Evolutionary conservation across 2,329 filamentous ascomycete species (phyloP).

Genomic region (Fusarium caatingaense): DNA sequence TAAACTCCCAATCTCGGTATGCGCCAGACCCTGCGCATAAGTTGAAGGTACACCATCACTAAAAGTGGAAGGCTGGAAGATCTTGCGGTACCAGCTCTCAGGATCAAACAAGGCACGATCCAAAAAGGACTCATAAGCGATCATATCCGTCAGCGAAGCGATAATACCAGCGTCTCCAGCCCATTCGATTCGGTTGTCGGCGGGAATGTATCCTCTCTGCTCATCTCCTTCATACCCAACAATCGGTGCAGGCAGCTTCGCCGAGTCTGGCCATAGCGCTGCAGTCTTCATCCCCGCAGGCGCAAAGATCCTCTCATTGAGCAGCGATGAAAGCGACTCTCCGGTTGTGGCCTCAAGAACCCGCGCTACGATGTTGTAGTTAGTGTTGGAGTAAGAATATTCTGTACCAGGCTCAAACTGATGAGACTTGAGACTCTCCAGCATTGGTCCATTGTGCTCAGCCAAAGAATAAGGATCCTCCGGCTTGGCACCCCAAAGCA

Average conservation of each 20-base stretch:
- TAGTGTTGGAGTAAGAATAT: conserved; percentile 35
- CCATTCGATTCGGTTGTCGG: conserved; percentile 30
- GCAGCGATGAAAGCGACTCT: conserved; percentile 17
- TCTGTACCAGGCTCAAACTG: conserved; percentile 29
- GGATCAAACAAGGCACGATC: conserved; percentile 23
- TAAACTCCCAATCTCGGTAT: conserved; percentile 18
- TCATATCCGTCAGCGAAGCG: conserved; percentile 28
- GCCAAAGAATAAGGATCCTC: conserved; percentile 26
- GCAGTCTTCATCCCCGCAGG: conserved; percentile 34
- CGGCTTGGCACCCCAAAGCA: conserved; percentile 32
- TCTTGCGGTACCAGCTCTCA: conserved; percentile 23
- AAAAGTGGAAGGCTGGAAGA: conserved; percentile 22
- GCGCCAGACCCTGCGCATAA: conserved; percentile 21
- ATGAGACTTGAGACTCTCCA: conserved; percentile 18
- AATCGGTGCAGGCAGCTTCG: conserved; percentile 16
- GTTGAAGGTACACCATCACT: conserved; percentile 21
- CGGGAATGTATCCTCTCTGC: conserved; percentile 18
- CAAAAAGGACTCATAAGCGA: conserved; percentile 27
- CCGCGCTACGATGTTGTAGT: conserved; percentile 30
- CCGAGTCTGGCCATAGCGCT: conserved; percentile 21
- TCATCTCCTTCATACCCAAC: conserved; percentile 34
- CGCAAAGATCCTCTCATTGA: conserved; percentile 24
- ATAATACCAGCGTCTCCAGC: conserved; percentile 31
- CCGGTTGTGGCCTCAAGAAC: conserved; percentile 20
- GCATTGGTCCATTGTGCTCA: conserved; percentile 18